Conservation (phyloP, 1,284 basidiomycete genomes). For the Tylopilus sp. region DNA sequence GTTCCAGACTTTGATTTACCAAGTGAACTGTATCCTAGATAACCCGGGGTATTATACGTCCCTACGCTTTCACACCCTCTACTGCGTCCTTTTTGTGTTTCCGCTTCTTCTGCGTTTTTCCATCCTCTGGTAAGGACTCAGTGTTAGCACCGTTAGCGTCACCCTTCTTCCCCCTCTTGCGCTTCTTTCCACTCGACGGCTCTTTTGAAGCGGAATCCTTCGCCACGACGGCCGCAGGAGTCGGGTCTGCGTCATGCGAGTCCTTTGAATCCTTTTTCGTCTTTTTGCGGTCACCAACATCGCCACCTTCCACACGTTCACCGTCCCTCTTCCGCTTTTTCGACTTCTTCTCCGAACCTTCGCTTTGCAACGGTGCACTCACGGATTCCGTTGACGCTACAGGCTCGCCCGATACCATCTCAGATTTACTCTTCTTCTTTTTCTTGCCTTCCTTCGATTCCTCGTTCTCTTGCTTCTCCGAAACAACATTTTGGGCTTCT, state of each 20-base stretch:
- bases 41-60: conserved; percentile 3
- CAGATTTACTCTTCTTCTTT: conserved; percentile 10
- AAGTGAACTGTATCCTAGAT: too few species aligned
- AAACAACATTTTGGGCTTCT: background rate
- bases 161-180: conserved; percentile 16
- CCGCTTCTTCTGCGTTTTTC: conserved; percentile 27
- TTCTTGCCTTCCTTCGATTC: conserved; percentile 7
- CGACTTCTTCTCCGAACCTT: conserved; percentile 12
- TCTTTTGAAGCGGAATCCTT: background rate
- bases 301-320: conserved; percentile 5
- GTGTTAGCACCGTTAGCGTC: background rate
- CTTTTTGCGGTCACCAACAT: conserved; percentile 26
- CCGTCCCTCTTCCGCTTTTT: conserved; percentile 26
- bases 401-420: conserved; percentile 2
- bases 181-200: conserved; percentile 16
- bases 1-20: too few species aligned
- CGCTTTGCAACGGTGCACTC: background rate
- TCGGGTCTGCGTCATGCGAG: background rate
- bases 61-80: conserved; percentile 5
- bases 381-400: background rate
- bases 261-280: conserved; percentile 27
- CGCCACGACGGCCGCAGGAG: background rate
- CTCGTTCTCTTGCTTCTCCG: background rate
- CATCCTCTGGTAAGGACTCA: conserved; percentile 14
- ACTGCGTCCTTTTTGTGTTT: conserved; percentile 12